Evolutionary conservation across 148 eudicot genomes (phyloP), one percentile per base, ranked within the genome.

Genomic region (Polygonum aviculare): DNA sequence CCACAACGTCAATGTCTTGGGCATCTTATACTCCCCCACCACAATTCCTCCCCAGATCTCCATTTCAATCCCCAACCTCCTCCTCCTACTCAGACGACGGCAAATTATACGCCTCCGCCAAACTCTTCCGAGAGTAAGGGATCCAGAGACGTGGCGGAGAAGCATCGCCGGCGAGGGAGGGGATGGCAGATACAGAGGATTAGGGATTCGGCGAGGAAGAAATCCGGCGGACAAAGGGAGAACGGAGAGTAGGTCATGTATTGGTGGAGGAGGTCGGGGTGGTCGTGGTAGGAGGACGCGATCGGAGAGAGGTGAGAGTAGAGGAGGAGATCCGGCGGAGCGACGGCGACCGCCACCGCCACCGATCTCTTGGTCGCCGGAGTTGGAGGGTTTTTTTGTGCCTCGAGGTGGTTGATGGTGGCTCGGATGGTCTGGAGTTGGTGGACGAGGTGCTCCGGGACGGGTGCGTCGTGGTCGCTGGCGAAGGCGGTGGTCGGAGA

Each of bases 121-220:
- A n/a, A n/a, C n/a, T n/a, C n/a, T n/a, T n/a, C n/a, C n/a, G n/a
- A n/a, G n/a, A n/a, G n/a, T n/a, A n/a, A n/a, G 7, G 83, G 80
- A 60, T 77, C 78, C 0, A 77, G 44, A 0, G 89, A 78, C 1
- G 91, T 81, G 6, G 4, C 78, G 15, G 89, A 47, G 75, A 89
- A 91, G 85, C 94, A 93, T 4, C 98, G 76, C 39, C 96, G 83
- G 60, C 98, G 84, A 12, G 98, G 98, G 72, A 94, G 83, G 0
- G 97, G 98, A 83, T 90, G 93, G 77, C 98, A 94, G 38, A 97
- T 95, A 6, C 91, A 87, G 65, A 94, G 87, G 69, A 94, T 88
- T 2, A 93, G 81, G 26, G 90, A 72, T 54, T 93, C 97, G 5
- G 93, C 94, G 15, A 89, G 50, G 12, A 73, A 51, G 16, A 80